phyloP scores from a whole-genome alignment of 805 yeast species.

The Candida palmyrensis region DNA sequence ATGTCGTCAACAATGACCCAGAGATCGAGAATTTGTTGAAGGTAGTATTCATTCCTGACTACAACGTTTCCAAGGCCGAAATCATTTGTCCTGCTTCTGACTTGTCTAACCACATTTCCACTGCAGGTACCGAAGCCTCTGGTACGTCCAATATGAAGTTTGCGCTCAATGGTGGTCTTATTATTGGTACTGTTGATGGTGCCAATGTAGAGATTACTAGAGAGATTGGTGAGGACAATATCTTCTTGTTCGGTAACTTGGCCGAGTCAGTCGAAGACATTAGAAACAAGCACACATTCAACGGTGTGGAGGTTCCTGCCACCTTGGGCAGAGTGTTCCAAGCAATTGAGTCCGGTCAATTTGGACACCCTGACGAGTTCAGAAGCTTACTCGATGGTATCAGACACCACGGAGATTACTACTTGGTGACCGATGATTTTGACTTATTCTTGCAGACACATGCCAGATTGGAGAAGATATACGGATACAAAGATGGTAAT shows the following conservation, averaged over 20 bases:
- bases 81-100: conserved; percentile 87
- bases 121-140: conserved; percentile 96
- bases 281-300: conserved; percentile 67
- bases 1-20: conserved; percentile 72
- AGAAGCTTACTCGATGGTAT: conserved; percentile 65
- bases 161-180: conserved; percentile 88
- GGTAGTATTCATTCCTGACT: conserved; percentile 87
- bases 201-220: conserved; percentile 94
- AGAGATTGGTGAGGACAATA: conserved; percentile 90
- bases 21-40: conserved; percentile 73
- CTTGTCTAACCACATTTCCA: conserved; percentile 87
- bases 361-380: conserved; percentile 69
- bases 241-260: conserved; percentile 86
- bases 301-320: conserved; percentile 55
- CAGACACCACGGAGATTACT: conserved; percentile 73
- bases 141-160: conserved; percentile 97
- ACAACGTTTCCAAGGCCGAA: conserved; percentile 92
- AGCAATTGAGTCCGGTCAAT: conserved; percentile 61
- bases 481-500: conserved; percentile 40
- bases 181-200: conserved; percentile 95
- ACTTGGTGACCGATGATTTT: conserved; percentile 85
- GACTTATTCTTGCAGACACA: conserved; percentile 84
- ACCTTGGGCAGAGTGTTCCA: conserved; percentile 58
- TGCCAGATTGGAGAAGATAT: conserved; percentile 66
- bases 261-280: conserved; percentile 86